Conservation (phyloP, 805 yeast genomes). For the Metschnikowia kunwiensis region DNA sequence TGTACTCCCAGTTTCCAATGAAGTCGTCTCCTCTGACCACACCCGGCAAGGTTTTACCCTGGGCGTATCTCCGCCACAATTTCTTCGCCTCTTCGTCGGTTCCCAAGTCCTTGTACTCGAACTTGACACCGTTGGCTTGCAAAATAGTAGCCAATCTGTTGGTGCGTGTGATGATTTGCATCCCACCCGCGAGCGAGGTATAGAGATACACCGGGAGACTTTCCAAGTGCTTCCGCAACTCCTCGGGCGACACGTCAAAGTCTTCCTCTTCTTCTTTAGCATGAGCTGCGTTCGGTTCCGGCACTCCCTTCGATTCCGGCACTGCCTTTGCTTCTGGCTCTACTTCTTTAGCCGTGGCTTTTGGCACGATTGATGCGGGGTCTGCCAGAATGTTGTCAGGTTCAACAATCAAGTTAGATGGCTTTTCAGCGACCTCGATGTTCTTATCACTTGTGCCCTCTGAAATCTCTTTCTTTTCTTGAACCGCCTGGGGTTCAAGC, state of each 20-base stretch:
- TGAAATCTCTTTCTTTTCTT: neutral
- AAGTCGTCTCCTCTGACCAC: conserved; percentile 77
- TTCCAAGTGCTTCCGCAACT: conserved; percentile 40
- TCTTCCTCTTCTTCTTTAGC: conserved; percentile 19
- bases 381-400: neutral
- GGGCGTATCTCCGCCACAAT: conserved; percentile 73
- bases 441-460: conserved; percentile 1
- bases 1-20: conserved; percentile 81
- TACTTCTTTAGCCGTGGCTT: neutral
- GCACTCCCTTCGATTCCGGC: neutral
- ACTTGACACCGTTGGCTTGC: conserved; percentile 67
- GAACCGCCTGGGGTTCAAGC: no score
- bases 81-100: conserved; percentile 83
- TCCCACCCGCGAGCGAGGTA: conserved; percentile 87
- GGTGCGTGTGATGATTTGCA: conserved; percentile 73
- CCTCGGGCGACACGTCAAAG: conserved; percentile 40
- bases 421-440: neutral
- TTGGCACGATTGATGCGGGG: neutral
- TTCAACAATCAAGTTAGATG: neutral
- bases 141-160: conserved; percentile 72
- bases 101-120: conserved; percentile 73
- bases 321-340: neutral
- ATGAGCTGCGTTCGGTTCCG: neutral
- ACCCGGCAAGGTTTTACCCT: conserved; percentile 78
- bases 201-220: conserved; percentile 67